Evolutionary conservation across 306 rosid species (phyloP), one percentile per base, ranked within the genome.

Genomic region (Prunus mongolica): DNA sequence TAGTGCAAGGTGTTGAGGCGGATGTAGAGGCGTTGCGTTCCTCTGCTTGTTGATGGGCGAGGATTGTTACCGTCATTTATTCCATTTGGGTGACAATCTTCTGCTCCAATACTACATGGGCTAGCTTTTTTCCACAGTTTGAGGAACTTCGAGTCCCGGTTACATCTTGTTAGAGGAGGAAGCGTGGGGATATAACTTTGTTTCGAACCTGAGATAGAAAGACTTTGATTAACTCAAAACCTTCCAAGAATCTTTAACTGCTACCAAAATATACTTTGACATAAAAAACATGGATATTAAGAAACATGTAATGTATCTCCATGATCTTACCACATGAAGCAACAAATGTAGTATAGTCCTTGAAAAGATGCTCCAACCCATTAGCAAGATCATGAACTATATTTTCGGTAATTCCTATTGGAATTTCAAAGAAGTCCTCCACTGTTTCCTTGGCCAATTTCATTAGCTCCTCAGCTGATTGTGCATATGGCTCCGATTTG

Each of bases 131-230:
- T 95, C 93, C 90, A 95, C 24, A 95, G 76, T 82, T 87, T 83
- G 69, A 69, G 30, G 25, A 95, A 63, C 87, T 82, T 91, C 9
- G 99, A 95, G 73, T 86, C 96, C 3, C 87, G 71, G 76, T 79
- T 95, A 93, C 99, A 92, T 74, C 99, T 84, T 0, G 97, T 95
- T 75, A 95, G 79, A 27, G 99, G 86, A 2, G 99, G 99, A 69
- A 95, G 94, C 62, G 87, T 25, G 1, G 97, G 99, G 72, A 92
- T 79, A 55, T 95, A 95, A 78, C 81, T 95, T 67, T 89, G 93
- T 67, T 87, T 95, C 71, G 97, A 76, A 80, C 97, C 99, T 95
- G 90, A 82, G 79, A 80, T 58, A 50, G 1, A 18, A 22, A 38
- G 61, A 14, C 58, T 24, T 60, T 32, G 22, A 16, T 73, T 16